A percentile compares a stretch with the other conserved stretches of the same genome.
These are phyloP conservation scores for Dothideomycetes sp. DNA, from an alignment of 2,329 filamentous ascomycete genomes.

Conservation along the genomic window DNA sequence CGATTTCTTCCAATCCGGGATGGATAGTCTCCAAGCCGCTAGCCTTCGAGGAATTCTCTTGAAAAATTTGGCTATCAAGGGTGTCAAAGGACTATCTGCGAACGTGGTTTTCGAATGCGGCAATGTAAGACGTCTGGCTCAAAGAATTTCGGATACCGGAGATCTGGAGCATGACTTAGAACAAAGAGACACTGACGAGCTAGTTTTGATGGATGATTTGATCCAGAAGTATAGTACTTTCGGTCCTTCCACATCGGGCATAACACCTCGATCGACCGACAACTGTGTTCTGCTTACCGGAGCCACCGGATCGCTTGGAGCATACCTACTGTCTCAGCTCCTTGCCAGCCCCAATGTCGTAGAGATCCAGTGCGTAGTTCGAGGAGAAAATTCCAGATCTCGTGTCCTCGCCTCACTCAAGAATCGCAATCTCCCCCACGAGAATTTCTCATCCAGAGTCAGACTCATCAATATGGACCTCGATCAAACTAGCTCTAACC, in stretches of 20 bases:
- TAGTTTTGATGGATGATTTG: constrained; percentile 35
- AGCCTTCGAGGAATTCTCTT: constrained; percentile 46
- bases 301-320: constrained; percentile 55
- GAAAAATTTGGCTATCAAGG: constrained; percentile 40
- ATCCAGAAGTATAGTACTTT: constrained; percentile 37
- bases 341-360: constrained; percentile 21
- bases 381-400: constrained; percentile 30
- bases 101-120: constrained; percentile 53
- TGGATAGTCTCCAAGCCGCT: constrained; percentile 52
- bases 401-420: constrained; percentile 29
- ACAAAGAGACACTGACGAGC: constrained; percentile 16
- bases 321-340: constrained; percentile 43
- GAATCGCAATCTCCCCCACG: constrained; percentile 25
- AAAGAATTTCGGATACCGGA: constrained; percentile 36
- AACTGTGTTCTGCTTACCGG: constrained; percentile 46
- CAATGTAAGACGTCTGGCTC: constrained; percentile 39
- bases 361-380: constrained; percentile 44
- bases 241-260: constrained; percentile 18
- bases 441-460: constrained; percentile 25
- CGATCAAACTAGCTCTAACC: constrained; percentile 17
- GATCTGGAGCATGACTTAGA: constrained; percentile 33
- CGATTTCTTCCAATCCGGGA: constrained; percentile 50
- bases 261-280: constrained; percentile 11
- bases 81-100: constrained; percentile 36
- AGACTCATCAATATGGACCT: constrained; percentile 33